These are phyloP conservation scores for Penicillium diatomitis DNA, from an alignment of 495 filamentous ascomycete species.

Conservation along the genomic window DNA sequence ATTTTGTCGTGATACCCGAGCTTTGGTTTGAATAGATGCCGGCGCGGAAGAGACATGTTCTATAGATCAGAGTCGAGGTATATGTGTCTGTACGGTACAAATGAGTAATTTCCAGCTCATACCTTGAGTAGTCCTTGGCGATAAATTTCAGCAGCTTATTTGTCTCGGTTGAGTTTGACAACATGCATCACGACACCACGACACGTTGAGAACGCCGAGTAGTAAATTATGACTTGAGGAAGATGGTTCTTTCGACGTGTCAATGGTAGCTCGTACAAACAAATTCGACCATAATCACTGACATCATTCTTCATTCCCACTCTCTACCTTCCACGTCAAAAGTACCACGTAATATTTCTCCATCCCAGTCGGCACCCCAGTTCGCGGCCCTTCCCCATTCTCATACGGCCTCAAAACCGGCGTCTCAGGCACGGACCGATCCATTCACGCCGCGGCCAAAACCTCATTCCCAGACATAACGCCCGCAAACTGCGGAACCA, in stretches of 20 bases:
- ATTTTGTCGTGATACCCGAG: slow-evolving; percentile 11
- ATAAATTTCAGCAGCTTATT: too few relatives aligned
- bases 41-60: background rate
- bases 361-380: background rate
- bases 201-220: too few relatives aligned
- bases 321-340: background rate
- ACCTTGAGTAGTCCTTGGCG: too few relatives aligned
- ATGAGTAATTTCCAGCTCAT: background rate
- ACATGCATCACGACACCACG: too few relatives aligned
- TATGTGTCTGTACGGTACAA: background rate
- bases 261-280: background rate
- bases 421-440: background rate
- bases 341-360: background rate
- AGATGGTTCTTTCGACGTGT: background rate
- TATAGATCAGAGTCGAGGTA: background rate
- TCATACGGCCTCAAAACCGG: background rate
- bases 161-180: too few relatives aligned
- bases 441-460: too few relatives aligned
- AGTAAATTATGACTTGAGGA: too few relatives aligned
- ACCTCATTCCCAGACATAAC: too few relatives aligned
- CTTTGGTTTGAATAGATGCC: slow-evolving; percentile 9
- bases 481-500: background rate
- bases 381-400: too few relatives aligned
- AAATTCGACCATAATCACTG: background rate
- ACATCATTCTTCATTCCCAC: background rate